Evolutionary conservation across 2,329 filamentous ascomycete genomes (phyloP).

Genomic region (Calonectria pseudoreteaudii): DNA sequence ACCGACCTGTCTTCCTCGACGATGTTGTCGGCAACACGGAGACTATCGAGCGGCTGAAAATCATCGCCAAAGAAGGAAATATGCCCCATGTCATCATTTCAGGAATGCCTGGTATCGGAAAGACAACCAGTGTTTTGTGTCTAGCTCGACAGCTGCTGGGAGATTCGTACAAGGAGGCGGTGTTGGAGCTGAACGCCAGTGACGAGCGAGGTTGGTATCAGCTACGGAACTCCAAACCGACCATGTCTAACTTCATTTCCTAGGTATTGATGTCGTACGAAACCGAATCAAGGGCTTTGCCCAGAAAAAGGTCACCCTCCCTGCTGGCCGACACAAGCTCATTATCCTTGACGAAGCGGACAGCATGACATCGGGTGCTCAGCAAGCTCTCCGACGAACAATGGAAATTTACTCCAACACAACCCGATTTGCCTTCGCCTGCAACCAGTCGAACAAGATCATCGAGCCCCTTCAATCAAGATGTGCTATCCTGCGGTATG

Average conservation of each 20-base stretch:
- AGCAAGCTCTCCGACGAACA: constrained; percentile 92
- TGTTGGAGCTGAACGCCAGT: constrained; percentile 94
- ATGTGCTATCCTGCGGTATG: constrained; percentile 95
- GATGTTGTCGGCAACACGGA: constrained; percentile 98
- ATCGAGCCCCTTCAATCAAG: constrained; percentile 98
- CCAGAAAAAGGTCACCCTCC: constrained; percentile 97
- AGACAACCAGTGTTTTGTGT: constrained; percentile 95
- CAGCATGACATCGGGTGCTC: constrained; percentile 96
- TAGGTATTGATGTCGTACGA: constrained; percentile 94
- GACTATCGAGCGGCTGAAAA: constrained; percentile 96
- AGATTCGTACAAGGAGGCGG: constrained; percentile 96
- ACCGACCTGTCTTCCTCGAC: constrained; percentile 92
- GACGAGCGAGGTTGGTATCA: constrained; percentile 82
- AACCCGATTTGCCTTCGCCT: constrained; percentile 96
- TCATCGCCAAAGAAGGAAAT: constrained; percentile 98
- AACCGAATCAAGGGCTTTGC: constrained; percentile 99
- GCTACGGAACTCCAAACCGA: background rate
- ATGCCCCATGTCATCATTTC: constrained; percentile 99
- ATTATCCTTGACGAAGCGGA: constrained; percentile 98
- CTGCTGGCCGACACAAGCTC: constrained; percentile 90
- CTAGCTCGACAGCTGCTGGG: constrained; percentile 92
- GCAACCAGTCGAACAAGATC: constrained; percentile 99
- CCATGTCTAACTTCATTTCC: background rate
- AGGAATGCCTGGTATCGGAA: constrained; percentile 99
- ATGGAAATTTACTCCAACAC: constrained; percentile 99